Conservation (phyloP, 1,284 basidiomycete genomes). For the Trichosporon faecale region DNA sequence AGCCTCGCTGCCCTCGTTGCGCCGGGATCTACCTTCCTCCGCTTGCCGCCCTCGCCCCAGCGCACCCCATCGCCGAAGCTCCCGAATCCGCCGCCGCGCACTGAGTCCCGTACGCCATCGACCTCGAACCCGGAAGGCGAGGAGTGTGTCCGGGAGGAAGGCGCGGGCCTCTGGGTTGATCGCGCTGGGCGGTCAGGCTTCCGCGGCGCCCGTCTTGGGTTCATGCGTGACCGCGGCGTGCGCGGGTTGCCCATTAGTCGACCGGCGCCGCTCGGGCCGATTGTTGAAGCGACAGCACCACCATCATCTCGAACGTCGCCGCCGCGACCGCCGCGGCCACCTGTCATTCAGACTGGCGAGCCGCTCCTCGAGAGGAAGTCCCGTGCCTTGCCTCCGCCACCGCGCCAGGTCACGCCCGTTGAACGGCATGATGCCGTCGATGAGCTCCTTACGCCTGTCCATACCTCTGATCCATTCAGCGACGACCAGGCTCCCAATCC, state of each 20-base stretch:
- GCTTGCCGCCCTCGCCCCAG: not conserved
- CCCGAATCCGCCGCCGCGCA: not conserved
- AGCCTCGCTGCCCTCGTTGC: not conserved
- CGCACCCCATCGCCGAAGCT: not conserved
- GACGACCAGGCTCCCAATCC: not conserved
- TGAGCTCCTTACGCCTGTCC: not conserved
- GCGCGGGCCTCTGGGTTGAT: not conserved
- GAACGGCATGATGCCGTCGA: not conserved
- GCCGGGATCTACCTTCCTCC: not conserved
- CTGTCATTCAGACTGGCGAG: not conserved
- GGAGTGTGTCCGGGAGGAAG: not conserved
- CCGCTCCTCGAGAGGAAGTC: not conserved
- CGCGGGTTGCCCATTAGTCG: not conserved
- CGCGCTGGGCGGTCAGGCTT: not conserved
- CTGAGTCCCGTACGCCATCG: not conserved
- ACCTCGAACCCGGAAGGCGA: not conserved
- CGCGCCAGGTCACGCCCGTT: not conserved
- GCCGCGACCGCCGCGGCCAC: not conserved
- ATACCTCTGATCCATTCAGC: not conserved
- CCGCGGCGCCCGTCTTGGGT: not conserved
- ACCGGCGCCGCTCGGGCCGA: not conserved
- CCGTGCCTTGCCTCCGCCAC: not conserved
- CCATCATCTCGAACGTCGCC: not conserved
- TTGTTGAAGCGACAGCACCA: not conserved
- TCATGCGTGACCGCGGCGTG: not conserved